Evolutionary conservation across 2,329 filamentous ascomycete species (phyloP), one percentile per base, ranked within the genome.

Genomic region (Biscogniauxia mediterranea): DNA sequence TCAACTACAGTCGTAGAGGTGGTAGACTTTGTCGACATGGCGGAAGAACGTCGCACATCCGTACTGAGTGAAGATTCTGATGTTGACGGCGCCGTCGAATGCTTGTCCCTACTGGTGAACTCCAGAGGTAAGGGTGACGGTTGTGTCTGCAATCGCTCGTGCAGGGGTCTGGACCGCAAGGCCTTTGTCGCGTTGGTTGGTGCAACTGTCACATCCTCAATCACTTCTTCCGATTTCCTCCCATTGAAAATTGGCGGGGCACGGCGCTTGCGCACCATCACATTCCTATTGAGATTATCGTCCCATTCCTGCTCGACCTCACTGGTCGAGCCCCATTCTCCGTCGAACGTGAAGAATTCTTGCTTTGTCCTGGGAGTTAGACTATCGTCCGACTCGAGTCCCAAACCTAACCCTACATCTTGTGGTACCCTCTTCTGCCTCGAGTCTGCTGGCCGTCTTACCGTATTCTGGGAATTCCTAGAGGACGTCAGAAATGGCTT

Each of bases 321-420:
- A 66, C 72, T 78, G 28, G 74, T 71, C 32, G 78, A 77, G 56
- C 73, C 77, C 84, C 84, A 89, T 70, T 84, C 82, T 51, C 84
- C 85, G 69, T 89, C 86, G 71, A 86, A 86, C 58, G 78, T 78
- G 62, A 78, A 75, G 66, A 85, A 85, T 55, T 83, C 81, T 62
- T 78, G 75, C 64, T 76, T 78, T n/a, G 75, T 77, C 65, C 68
- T 77, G 25, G 79, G 79, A 8, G 78, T 80, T 56, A 75, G 70
- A 64, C 72, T 75, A 9, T 77, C 75, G 32, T 77, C 76, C 6
- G 74, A 69, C 52, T 77, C 77, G 20, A 79, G 75, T 19, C 78
- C 77, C 19, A 83, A 69, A 2, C 80, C 80, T 54, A 81, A 66
- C 19, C 79, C 80, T 11, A 79, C 68, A 58, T 75, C 70, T 38